phyloP scores from a whole-genome alignment of 495 filamentous ascomycete genomes.

The Chaetomium fimeti region DNA sequence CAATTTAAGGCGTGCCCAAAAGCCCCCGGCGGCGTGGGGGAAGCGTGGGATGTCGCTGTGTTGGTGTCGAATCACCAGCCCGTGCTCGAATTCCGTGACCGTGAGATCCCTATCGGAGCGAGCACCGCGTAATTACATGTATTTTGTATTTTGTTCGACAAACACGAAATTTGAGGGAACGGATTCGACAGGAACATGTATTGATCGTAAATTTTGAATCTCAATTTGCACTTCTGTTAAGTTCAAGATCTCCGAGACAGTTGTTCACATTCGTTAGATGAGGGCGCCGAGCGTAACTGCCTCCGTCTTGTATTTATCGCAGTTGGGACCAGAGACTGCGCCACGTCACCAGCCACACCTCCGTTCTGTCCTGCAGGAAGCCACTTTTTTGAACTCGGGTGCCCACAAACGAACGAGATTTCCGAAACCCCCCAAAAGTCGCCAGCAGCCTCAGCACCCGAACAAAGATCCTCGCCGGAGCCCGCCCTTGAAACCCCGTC shows the following conservation, averaged over 20 bases:
- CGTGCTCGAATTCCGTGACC: constrained; percentile 28
- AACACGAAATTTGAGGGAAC: too few species aligned
- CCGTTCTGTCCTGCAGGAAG: constrained; percentile 17
- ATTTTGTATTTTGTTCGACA: not conserved
- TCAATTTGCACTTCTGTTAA: too few species aligned
- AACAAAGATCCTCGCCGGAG: constrained; percentile 18
- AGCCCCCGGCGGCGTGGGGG: constrained; percentile 34
- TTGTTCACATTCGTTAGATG: too few species aligned
- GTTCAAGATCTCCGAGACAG: too few species aligned
- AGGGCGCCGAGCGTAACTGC: too few species aligned
- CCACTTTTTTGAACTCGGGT: constrained; percentile 14
- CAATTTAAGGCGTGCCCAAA: constrained; percentile 27
- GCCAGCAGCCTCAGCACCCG: constrained; percentile 16
- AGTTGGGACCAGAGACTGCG: not conserved
- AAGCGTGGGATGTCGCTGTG: constrained; percentile 38
- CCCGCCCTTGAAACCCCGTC: not conserved
- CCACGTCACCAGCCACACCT: constrained; percentile 14
- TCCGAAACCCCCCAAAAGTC: constrained; percentile 26
- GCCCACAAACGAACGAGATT: constrained; percentile 42
- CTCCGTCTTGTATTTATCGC: too few species aligned
- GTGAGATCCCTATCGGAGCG: not conserved
- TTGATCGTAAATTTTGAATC: too few species aligned
- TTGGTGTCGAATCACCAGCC: constrained; percentile 27
- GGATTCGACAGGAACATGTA: too few species aligned
- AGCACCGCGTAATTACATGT: not conserved